Percentiles rank a stretch among this genome's conserved stretches.
These are phyloP conservation scores for Hypholoma fasciculare DNA, from an alignment of 768 basidiomycete species.

Conservation along the genomic window DNA sequence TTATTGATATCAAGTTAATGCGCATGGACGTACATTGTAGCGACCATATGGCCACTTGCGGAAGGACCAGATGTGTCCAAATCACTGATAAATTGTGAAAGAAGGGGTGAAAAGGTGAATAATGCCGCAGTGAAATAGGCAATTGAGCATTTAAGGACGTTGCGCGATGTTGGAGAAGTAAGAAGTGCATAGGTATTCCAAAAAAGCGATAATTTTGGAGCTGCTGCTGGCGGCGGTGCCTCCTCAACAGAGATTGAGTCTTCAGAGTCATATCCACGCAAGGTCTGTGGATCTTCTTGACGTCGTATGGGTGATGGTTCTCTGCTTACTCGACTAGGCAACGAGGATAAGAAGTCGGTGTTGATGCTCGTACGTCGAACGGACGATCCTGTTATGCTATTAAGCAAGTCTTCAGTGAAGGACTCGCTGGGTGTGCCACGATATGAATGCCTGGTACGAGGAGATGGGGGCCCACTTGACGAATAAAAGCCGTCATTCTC, in stretches of 20 bases:
- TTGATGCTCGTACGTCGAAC: neutral
- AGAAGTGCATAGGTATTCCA: slow-evolving; percentile 32
- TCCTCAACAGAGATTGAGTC: slow-evolving; percentile 10
- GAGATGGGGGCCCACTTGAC: neutral
- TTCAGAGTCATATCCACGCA: slow-evolving; percentile 18
- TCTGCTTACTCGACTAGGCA: neutral
- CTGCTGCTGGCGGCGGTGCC: neutral
- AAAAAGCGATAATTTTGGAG: slow-evolving; percentile 1
- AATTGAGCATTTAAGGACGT: slow-evolving; percentile 87
- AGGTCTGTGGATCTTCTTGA: neutral
- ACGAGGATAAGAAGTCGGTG: neutral
- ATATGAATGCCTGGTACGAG: neutral
- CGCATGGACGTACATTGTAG: slow-evolving; percentile 70
- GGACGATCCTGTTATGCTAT: neutral
- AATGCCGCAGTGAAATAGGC: slow-evolving; percentile 89
- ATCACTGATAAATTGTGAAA: slow-evolving; percentile 71
- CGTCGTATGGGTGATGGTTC: neutral
- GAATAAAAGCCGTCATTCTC: slow-evolving; percentile 49
- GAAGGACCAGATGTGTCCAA: slow-evolving; percentile 55
- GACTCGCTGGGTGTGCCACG: slow-evolving; percentile 1
- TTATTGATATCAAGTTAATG: neutral
- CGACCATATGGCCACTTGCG: slow-evolving; percentile 88
- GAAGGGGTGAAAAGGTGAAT: slow-evolving; percentile 84
- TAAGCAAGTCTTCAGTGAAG: neutral
- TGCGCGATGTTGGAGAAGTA: slow-evolving; percentile 52